These are phyloP conservation scores for Metarhizium album DNA, from an alignment of 2,329 filamentous ascomycete species.

Conservation along the genomic window DNA sequence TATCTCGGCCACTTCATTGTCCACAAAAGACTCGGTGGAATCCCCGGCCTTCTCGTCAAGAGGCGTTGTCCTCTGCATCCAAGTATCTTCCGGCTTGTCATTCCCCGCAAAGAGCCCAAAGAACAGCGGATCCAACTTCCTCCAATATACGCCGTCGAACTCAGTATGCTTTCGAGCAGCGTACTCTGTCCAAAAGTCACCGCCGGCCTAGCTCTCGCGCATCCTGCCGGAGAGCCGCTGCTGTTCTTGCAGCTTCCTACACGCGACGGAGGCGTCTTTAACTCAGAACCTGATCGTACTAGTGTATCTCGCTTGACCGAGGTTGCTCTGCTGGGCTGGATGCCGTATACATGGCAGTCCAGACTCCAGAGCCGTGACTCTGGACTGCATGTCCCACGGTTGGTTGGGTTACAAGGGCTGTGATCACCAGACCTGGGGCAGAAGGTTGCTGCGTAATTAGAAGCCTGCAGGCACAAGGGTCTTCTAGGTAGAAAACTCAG, in stretches of 20 bases:
- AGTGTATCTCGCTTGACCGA: too few species aligned
- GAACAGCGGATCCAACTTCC: constrained; percentile 3
- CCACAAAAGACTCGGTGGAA: constrained; percentile 17
- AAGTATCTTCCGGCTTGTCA: neutral
- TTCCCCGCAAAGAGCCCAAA: neutral
- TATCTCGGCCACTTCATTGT: constrained; percentile 9
- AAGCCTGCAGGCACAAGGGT: too few species aligned
- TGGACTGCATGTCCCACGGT: too few species aligned
- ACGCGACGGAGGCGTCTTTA: constrained; percentile 12
- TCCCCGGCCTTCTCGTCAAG: constrained; percentile 12
- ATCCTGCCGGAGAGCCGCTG: constrained; percentile 4
- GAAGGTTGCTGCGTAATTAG: too few species aligned
- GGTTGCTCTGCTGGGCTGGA: too few species aligned
- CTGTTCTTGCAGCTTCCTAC: neutral
- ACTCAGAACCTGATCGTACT: too few species aligned
- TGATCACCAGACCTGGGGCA: too few species aligned
- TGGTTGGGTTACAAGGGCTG: too few species aligned
- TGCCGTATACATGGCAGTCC: too few species aligned
- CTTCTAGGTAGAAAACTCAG: too few species aligned
- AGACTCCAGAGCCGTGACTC: too few species aligned
- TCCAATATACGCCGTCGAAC: constrained; percentile 6
- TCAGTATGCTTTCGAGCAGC: constrained; percentile 3
- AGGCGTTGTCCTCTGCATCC: constrained; percentile 13
- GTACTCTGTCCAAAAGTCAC: constrained; percentile 4
- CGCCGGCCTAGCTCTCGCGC: constrained; percentile 1